Conservation (phyloP, 2,329 filamentous ascomycete genomes). For the Paradendryphiella salina region DNA sequence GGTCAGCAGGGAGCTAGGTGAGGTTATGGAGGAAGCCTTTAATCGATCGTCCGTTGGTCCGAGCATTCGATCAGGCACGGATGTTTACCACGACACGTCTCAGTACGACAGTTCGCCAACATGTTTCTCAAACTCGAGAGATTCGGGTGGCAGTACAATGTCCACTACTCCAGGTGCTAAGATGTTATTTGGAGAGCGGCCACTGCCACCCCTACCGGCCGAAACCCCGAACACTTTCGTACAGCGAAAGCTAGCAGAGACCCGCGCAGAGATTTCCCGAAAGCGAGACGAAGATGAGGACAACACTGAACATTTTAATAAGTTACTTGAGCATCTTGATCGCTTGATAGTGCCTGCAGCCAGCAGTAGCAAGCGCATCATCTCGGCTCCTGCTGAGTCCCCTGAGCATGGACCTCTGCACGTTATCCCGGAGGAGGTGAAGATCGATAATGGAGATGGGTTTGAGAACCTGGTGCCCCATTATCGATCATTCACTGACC, state of each 20-base stretch:
- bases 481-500: slow-evolving; percentile 52
- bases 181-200: slow-evolving; percentile 45
- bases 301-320: slow-evolving; percentile 58
- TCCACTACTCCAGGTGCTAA: slow-evolving; percentile 36
- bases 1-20: slow-evolving; percentile 81
- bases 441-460: slow-evolving; percentile 41
- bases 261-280: slow-evolving; percentile 60
- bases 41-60: slow-evolving; percentile 66
- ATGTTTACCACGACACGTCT: slow-evolving; percentile 31
- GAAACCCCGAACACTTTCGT: slow-evolving; percentile 58
- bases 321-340: slow-evolving; percentile 64
- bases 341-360: slow-evolving; percentile 56
- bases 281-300: slow-evolving; percentile 53
- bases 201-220: slow-evolving; percentile 51
- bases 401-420: slow-evolving; percentile 49
- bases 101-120: slow-evolving; percentile 58
- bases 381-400: slow-evolving; percentile 51
- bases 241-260: slow-evolving; percentile 60
- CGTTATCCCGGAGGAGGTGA: slow-evolving; percentile 57
- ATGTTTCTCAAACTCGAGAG: slow-evolving; percentile 49
- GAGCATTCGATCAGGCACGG: slow-evolving; percentile 48
- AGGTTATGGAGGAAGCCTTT: slow-evolving; percentile 91
- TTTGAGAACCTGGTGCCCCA: slow-evolving; percentile 32
- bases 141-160: slow-evolving; percentile 38
- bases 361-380: slow-evolving; percentile 46